These are phyloP conservation scores for Zymoseptoria crescenta DNA, from an alignment of 2,329 filamentous ascomycete species.

Conservation along the genomic window DNA sequence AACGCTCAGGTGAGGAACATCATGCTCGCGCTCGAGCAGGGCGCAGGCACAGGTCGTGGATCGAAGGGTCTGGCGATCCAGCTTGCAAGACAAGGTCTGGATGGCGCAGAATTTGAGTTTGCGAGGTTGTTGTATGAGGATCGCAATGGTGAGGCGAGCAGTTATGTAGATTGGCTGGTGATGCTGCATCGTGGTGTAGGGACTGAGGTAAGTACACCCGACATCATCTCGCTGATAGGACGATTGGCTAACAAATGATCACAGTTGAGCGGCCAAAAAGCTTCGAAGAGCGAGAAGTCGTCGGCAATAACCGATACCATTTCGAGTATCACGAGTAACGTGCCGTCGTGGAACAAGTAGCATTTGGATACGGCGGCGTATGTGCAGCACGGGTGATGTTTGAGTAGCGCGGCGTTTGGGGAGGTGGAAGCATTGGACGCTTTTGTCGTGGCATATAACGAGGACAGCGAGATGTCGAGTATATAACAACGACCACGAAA, in stretches of 20 bases:
- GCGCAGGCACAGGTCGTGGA: constrained; percentile 28
- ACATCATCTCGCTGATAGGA: neutral
- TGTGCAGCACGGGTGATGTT: neutral
- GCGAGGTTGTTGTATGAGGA: constrained; percentile 86
- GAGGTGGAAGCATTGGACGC: neutral
- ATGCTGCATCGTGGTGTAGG: constrained; percentile 90
- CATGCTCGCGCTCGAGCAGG: constrained; percentile 77
- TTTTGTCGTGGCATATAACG: neutral
- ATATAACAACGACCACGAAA: neutral
- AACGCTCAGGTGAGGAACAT: constrained; percentile 95
- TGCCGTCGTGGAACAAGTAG: constrained; percentile 18
- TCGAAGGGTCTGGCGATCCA: constrained; percentile 78
- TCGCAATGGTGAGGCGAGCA: constrained; percentile 93
- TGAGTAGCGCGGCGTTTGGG: neutral
- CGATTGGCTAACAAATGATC: constrained; percentile 11
- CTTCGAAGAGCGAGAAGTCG: constrained; percentile 18
- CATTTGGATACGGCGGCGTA: neutral
- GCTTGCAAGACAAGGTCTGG: constrained; percentile 82
- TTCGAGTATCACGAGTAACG: constrained; percentile 24
- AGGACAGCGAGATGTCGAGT: neutral
- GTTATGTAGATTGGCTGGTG: constrained; percentile 97
- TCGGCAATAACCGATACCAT: constrained; percentile 24
- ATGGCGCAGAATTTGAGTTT: constrained; percentile 95
- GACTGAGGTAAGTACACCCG: constrained; percentile 53
- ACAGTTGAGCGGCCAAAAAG: constrained; percentile 27